Conservation (phyloP, 2,329 filamentous ascomycete genomes). For the Ophioceras dolichostomum region DNA sequence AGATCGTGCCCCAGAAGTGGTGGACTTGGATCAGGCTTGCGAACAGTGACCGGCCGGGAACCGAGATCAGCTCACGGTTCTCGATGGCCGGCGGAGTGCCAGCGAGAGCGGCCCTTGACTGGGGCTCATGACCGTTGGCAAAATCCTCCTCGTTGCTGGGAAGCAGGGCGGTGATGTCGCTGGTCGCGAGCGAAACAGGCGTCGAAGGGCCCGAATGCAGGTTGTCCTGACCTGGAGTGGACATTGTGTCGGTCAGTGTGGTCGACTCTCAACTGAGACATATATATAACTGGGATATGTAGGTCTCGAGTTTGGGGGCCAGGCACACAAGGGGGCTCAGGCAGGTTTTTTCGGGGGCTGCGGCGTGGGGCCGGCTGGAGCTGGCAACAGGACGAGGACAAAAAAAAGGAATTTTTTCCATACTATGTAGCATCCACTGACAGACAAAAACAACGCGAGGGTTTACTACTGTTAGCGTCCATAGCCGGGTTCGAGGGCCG, state of each 20-base stretch:
- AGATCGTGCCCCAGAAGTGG: conserved; percentile 39
- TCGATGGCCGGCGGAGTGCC: conserved; percentile 36
- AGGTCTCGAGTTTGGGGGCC: too few relatives aligned
- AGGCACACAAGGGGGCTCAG: too few relatives aligned
- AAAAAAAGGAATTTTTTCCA: too few relatives aligned
- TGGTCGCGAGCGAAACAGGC: conserved; percentile 35
- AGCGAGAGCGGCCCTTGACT: conserved; percentile 37
- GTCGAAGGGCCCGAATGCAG: conserved; percentile 39
- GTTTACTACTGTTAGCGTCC: too few relatives aligned
- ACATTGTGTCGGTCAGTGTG: too few relatives aligned
- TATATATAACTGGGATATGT: too few relatives aligned
- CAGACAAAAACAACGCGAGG: too few relatives aligned
- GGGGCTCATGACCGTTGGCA: conserved; percentile 30
- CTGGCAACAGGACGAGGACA: too few relatives aligned
- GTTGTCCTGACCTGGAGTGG: conserved; percentile 46
- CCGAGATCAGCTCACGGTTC: conserved; percentile 27
- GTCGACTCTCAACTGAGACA: too few relatives aligned
- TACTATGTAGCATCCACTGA: conserved; percentile 48
- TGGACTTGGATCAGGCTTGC: conserved; percentile 43
- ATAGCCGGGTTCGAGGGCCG: conserved; percentile 4
- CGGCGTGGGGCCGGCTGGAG: too few relatives aligned
- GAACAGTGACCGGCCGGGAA: conserved; percentile 37
- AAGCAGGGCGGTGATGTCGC: conserved; percentile 41
- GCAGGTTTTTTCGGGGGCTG: too few relatives aligned
- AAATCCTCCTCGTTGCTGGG: conserved; percentile 42